Base-by-base conservation (phyloP, 2,329 filamentous ascomycete genomes). In the Pezicula radicicola region DNA sequence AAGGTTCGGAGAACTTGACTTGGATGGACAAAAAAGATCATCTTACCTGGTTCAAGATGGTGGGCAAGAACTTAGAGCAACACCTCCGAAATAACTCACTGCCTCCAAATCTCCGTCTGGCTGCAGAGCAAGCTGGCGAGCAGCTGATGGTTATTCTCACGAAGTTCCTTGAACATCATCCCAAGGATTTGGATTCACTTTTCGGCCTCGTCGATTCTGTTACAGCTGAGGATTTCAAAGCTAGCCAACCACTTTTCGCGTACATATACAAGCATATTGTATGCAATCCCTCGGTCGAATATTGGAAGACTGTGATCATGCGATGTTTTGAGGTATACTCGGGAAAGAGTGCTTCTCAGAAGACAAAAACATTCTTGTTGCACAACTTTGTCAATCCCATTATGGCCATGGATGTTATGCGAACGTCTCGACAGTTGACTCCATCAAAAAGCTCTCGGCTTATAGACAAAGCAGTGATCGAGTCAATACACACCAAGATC, bases 341-440 rank as follows among this genome's bases (percentile, higher is more conserved):
- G 6, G 83, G 85, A 46, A 90, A 87, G 64, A 82, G 77, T 43
- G 89, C 87, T 12, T 85, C 88, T 1, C 94, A 97, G 70, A 92
- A 88, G 73, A 89, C 90, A 42, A 99, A 99, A 70, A 88, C 91
- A 48, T 99, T 96, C 68, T 76, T 95, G 35, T 85, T 99, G 66
- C 91, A 91, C 66, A 86, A 96, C 67, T 80, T 99, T 30, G 89
- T 97, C 58, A 99, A 97, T 63, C 95, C 94, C 0, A 96, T 97
- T 37, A 83, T 99, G 50, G 92, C 93, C 3, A 96, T 93, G 88
- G 94, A 99, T 70, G 87, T 96, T 37, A 93, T 94, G 82, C 84
- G 87, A 21, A 87, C 88, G 53, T 94, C 90, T 79, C 77, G 74
- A 54, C 72, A 75, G 39, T 79, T 81, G 28, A 76, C 75, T 50